A percentile compares a stretch with the other conserved stretches of the same genome.
phyloP scores from a whole-genome alignment of 1,139 yeast genomes.

The Yamadazyma diospyri region DNA sequence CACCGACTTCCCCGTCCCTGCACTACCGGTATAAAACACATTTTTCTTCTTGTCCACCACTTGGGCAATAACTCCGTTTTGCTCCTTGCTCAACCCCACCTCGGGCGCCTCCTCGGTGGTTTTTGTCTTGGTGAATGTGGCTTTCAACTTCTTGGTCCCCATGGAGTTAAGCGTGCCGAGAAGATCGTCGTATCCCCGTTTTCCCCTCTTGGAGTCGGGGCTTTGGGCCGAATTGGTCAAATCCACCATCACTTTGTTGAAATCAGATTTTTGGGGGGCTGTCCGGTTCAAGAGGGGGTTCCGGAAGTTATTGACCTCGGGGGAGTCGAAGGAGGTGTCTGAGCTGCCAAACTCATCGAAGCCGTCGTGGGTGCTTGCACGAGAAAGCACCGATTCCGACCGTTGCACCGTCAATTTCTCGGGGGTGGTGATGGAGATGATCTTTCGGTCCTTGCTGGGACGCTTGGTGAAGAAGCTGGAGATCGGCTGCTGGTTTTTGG shows the following conservation, averaged over 20 bases:
- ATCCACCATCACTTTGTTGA: slow-evolving; percentile 10
- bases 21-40: slow-evolving; percentile 75
- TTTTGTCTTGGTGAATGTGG: slow-evolving; percentile 3
- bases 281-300: slow-evolving; percentile 19
- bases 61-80: slow-evolving; percentile 59
- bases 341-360: slow-evolving; percentile 27
- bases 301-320: slow-evolving; percentile 27
- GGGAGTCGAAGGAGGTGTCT: slow-evolving; percentile 30
- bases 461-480: slow-evolving; percentile 16
- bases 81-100: slow-evolving; percentile 51
- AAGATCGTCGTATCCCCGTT: slow-evolving; percentile 4
- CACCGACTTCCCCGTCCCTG: slow-evolving; percentile 85
- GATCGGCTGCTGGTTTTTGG: slow-evolving; percentile 17
- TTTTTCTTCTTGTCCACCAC: slow-evolving; percentile 54
- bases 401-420: slow-evolving; percentile 17
- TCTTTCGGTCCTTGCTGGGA: neutral
- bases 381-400: slow-evolving; percentile 21
- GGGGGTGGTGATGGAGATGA: slow-evolving; percentile 15
- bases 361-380: slow-evolving; percentile 17
- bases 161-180: slow-evolving; percentile 9
- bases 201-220: neutral
- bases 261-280: slow-evolving; percentile 2
- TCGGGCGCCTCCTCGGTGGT: neutral
- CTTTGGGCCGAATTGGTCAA: slow-evolving; percentile 9
- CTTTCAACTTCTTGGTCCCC: slow-evolving; percentile 7